Percentiles rank a stretch among this genome's conserved stretches.
Conservation (phyloP, 805 yeast species). For the Metschnikowia orientalis region DNA sequence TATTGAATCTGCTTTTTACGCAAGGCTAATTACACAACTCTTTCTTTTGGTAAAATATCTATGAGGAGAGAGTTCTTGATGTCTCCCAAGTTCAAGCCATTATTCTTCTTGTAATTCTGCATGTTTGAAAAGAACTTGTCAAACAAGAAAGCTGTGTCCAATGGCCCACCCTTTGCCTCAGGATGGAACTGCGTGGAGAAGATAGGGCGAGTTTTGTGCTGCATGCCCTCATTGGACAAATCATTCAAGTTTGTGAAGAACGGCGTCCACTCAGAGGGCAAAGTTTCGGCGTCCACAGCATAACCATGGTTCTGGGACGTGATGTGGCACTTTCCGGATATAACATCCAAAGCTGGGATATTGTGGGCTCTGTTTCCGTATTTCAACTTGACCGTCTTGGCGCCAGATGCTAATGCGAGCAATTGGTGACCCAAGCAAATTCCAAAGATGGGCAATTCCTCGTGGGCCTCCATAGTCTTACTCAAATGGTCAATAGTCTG, state of each 20-base stretch:
- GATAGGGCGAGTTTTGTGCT: slow-evolving; percentile 79
- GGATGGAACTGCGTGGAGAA: slow-evolving; percentile 99
- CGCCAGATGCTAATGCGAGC: slow-evolving; percentile 92
- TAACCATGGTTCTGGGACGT: slow-evolving; percentile 99
- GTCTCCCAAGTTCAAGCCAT: slow-evolving; percentile 40
- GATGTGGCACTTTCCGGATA: slow-evolving; percentile 92
- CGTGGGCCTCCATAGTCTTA: slow-evolving; percentile 50
- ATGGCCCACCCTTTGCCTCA: slow-evolving; percentile 98
- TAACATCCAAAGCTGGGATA: slow-evolving; percentile 88
- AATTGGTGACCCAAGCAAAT: slow-evolving; percentile 98
- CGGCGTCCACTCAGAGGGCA: slow-evolving; percentile 67
- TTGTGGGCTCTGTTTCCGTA: slow-evolving; percentile 99
- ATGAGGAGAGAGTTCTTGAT: slow-evolving; percentile 49
- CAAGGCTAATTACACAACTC: slow-evolving; percentile 42
- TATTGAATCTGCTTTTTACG: too few relatives aligned
- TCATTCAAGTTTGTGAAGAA: slow-evolving; percentile 92
- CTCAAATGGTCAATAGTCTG: slow-evolving; percentile 66
- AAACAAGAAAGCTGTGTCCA: slow-evolving; percentile 85
- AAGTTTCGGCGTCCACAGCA: slow-evolving; percentile 82
- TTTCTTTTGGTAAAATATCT: slow-evolving; percentile 60
- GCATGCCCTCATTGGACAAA: slow-evolving; percentile 96
- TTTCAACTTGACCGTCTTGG: slow-evolving; percentile 85
- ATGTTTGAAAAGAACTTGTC: slow-evolving; percentile 82
- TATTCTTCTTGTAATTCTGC: slow-evolving; percentile 42
- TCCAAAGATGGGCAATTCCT: slow-evolving; percentile 90